Percentiles rank a stretch among this genome's conserved stretches.
phyloP scores from a whole-genome alignment of 2,329 filamentous ascomycete species.

The Aphanoascus verrucosus region DNA sequence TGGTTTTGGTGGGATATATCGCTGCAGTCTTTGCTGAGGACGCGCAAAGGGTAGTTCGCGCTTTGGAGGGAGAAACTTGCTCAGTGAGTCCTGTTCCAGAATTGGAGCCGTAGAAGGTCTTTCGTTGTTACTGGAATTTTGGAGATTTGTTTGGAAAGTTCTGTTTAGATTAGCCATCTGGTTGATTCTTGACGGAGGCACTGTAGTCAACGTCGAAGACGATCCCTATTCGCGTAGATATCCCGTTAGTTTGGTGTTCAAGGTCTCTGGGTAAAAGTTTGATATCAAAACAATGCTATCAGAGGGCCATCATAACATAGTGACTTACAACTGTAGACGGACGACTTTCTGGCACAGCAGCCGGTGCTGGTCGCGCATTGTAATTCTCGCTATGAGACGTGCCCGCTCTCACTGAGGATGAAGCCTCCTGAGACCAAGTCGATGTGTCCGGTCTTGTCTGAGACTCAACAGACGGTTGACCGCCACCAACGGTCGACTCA shows the following conservation, averaged over 20 bases:
- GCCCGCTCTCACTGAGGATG: background rate
- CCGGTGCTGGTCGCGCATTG: background rate
- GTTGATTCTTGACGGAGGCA: background rate
- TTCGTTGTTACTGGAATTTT: slow-evolving; percentile 4
- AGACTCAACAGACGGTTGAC: slow-evolving; percentile 19
- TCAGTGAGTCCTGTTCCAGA: slow-evolving; percentile 23
- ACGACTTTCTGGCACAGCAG: slow-evolving; percentile 5
- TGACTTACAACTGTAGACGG: slow-evolving; percentile 12
- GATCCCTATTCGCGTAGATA: slow-evolving; percentile 6
- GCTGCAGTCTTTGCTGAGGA: slow-evolving; percentile 13
- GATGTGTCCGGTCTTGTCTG: background rate
- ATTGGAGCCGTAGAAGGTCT: slow-evolving; percentile 23
- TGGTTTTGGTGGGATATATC: background rate
- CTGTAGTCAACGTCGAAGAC: slow-evolving; percentile 4
- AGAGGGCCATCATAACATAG: no score
- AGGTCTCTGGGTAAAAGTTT: background rate
- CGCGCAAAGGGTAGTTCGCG: slow-evolving; percentile 34
- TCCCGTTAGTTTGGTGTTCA: background rate
- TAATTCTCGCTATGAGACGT: background rate
- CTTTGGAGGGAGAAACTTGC: slow-evolving; percentile 33
- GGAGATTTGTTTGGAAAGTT: background rate
- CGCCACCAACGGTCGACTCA: slow-evolving; percentile 26
- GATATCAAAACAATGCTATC: background rate
- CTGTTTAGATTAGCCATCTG: background rate
- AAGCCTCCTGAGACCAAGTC: background rate